Base-by-base conservation (phyloP, 441 rosid species). In the Euphorbia celastroides region DNA sequence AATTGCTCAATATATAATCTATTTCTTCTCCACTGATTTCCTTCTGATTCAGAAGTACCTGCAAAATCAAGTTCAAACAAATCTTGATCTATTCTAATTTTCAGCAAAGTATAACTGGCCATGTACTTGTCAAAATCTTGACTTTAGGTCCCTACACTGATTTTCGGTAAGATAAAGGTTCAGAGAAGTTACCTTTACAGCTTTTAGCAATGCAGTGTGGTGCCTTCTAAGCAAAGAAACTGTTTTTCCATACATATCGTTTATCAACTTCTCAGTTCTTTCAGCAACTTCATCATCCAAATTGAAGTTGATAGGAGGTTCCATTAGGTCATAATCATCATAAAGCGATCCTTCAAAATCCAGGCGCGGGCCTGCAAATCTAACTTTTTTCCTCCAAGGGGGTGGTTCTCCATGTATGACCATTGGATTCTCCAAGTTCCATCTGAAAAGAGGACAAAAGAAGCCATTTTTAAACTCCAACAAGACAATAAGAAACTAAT, bases 341-440 rank as follows among this genome's bases (percentile, higher is more conserved):
- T 92, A 92, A 54, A 90, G 98, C 5, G 97, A 87, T 75, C 96
- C 96, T 81, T 92, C 98, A 71, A 92, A 92, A 77, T 92, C 93
- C 73, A 92, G 75, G 31, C 93, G 88, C 27, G 98, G 98, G 50
- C 98, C 98, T 2, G 90, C 87, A 5, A 88, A 90, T 83, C 83
- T 79, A 62, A 70, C 79, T 12, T 80, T 81, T 84, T 87, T 90
- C 75, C 82, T 82, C 96, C 98, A 90, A 16, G 98, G 87, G 60
- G 97, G 92, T 38, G 89, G 96, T 69, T 90, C 96, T 17, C 98
- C 98, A 51, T 87, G 97, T 64, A 92, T 82, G 72, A 88, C 97
- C 96, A 92, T 84, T 38, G 97, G 97, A 67, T 83, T 83, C 83
- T 92, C 97, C 77, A 92, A 70, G 78, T 90, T 92, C 98, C 98